Base-by-base conservation (phyloP, 2,329 filamentous ascomycete genomes). In the Sarocladiaceae sp. region DNA sequence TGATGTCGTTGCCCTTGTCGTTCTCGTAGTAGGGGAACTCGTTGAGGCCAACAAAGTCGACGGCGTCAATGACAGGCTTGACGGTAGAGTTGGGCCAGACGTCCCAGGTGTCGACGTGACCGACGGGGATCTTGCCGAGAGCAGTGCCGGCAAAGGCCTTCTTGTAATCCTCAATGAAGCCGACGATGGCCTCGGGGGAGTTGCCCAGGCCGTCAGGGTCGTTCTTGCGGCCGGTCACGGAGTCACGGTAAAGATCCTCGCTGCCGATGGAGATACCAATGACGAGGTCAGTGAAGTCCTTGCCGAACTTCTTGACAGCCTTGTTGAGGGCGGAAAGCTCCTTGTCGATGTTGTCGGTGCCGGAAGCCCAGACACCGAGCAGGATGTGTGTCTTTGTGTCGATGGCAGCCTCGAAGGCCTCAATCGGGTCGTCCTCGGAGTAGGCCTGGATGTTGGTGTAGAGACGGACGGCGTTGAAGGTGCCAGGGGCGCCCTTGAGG, bases 351-450 rank as follows among this genome's bases (percentile, higher is more conserved):
- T 70, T 76, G 45, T 62, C 61, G 34, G 66, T 67, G 52, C 74
- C 74, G 15, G 73, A 74, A 40, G 73, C 62, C 82, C 82, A 85
- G 56, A 84, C 66, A 50, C 82, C 81, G 43, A 82, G 78, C 27
- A 85, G 75, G 34, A 85, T 65, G 51, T 73, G 65, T 15, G 76
- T 80, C 33, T 79, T 68, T 49, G 78, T 80, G 47, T 70, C 66
- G 35, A 82, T 68, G 54, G 82, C 81, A 27, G 82, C 82, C 66
- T 88, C 85, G 66, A 91, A 78, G 33, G 89, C 89, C 69, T 88
- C 70, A 58, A 95, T 71, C 43, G 88, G 89, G 63, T 91, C 84
- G 54, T 78, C 75, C 69, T 86, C 75, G 58, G 82, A 69, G 63
- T 78, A 68, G 57, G 73, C 73, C 62, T 78, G 74, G 58, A 82